phyloP scores from a whole-genome alignment of 1,284 basidiomycete species.

The Cerrena zonata region DNA sequence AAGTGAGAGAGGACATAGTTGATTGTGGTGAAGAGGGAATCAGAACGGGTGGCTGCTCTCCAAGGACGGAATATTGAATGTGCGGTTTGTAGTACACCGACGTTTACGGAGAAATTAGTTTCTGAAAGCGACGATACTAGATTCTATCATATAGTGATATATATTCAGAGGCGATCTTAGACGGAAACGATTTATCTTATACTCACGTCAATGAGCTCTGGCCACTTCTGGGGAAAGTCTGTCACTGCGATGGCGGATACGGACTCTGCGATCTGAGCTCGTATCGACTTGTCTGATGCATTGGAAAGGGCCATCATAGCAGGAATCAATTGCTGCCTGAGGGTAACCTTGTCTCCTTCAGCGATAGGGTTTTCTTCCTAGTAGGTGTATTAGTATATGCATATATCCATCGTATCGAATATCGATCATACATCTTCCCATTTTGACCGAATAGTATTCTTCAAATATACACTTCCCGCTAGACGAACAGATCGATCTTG shows the following conservation, averaged over 20 bases:
- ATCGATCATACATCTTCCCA: slow-evolving; percentile 85
- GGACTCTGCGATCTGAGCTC: slow-evolving; percentile 84
- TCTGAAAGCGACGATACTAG: slow-evolving; percentile 74
- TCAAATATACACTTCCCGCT: slow-evolving; percentile 81
- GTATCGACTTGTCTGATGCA: slow-evolving; percentile 59
- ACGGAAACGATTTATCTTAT: slow-evolving; percentile 8
- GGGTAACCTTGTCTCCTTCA: slow-evolving; percentile 60
- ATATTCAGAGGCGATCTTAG: neutral
- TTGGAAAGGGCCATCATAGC: slow-evolving; percentile 76
- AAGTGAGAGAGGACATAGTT: slow-evolving; percentile 87
- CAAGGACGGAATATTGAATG: slow-evolving; percentile 94
- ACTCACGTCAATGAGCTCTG: slow-evolving; percentile 78
- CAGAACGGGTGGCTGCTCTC: slow-evolving; percentile 85
- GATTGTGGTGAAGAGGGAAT: slow-evolving; percentile 86
- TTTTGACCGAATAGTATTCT: slow-evolving; percentile 78
- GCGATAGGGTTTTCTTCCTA: slow-evolving; percentile 61
- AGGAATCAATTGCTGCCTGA: slow-evolving; percentile 70
- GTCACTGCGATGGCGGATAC: slow-evolving; percentile 81
- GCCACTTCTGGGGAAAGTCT: slow-evolving; percentile 85
- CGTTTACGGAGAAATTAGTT: slow-evolving; percentile 79
- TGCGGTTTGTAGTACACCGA: slow-evolving; percentile 87
- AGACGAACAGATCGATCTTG: slow-evolving; percentile 71
- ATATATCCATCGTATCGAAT: neutral
- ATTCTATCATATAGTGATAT: slow-evolving; percentile 48
- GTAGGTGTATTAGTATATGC: neutral